Evolutionary conservation across 805 yeast species (phyloP).

Genomic region (Middelhovenomyces tepae): DNA sequence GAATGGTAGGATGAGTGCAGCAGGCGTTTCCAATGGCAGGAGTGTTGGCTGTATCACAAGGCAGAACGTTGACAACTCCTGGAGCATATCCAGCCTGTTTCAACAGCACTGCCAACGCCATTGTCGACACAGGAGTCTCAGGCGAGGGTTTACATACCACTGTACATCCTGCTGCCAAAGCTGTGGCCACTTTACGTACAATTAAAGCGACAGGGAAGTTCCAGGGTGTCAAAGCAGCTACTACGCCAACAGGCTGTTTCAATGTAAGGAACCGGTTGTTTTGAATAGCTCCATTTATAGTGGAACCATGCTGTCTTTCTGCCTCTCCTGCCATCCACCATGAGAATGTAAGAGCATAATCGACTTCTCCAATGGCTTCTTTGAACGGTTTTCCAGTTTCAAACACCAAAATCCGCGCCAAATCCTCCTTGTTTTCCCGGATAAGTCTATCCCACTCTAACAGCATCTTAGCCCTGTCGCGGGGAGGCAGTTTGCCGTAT

Average conservation of each 20-base stretch:
- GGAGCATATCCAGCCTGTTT: constrained; percentile 84
- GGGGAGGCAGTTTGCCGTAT: constrained; percentile 66
- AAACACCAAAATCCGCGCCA: constrained; percentile 74
- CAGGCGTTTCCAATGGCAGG: constrained; percentile 44
- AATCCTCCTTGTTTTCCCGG: constrained; percentile 58
- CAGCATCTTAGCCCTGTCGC: constrained; percentile 52
- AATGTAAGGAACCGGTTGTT: constrained; percentile 62
- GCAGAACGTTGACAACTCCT: constrained; percentile 70
- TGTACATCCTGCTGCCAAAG: constrained; percentile 83
- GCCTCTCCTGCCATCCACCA: constrained; percentile 89
- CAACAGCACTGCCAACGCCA: constrained; percentile 58
- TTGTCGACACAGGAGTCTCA: constrained; percentile 82
- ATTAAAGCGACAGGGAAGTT: constrained; percentile 91
- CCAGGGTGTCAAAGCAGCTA: constrained; percentile 96
- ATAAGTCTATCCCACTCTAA: constrained; percentile 68
- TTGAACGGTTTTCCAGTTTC: constrained; percentile 77
- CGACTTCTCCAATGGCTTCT: constrained; percentile 69
- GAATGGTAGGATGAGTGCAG: constrained; percentile 67
- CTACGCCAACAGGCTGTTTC: constrained; percentile 89
- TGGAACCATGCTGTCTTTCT: constrained; percentile 65
- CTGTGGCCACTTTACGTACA: constrained; percentile 92
- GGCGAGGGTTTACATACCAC: constrained; percentile 86
- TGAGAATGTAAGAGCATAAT: constrained; percentile 55
- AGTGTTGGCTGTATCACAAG: constrained; percentile 26
- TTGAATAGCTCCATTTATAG: constrained; percentile 60